Evolutionary conservation across 1,284 basidiomycete genomes (phyloP).

Genomic region (Ceratobasidium sp.): DNA sequence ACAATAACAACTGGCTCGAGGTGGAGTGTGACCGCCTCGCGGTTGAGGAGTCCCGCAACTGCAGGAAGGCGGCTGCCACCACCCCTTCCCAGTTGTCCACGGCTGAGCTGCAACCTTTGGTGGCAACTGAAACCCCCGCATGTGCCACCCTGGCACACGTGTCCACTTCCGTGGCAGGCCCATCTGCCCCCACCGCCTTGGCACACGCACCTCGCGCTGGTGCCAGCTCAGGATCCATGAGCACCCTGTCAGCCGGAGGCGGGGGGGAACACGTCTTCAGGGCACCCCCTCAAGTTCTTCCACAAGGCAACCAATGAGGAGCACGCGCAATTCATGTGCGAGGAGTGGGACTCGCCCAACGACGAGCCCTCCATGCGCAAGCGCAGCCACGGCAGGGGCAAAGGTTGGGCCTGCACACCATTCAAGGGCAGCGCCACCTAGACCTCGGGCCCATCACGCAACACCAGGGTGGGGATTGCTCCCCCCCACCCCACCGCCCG

Average conservation of each 20-base stretch:
- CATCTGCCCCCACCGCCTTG: neutral
- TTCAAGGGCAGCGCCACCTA: no score
- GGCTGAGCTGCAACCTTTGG: neutral
- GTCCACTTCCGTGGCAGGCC: neutral
- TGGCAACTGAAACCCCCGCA: neutral
- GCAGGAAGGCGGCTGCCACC: neutral
- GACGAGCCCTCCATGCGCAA: no score
- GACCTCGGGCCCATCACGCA: no score
- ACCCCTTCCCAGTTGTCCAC: neutral
- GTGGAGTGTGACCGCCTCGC: neutral
- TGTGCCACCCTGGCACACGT: no score
- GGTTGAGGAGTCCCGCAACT: neutral
- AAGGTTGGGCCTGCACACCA: no score
- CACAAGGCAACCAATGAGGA: neutral
- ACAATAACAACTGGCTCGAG: neutral
- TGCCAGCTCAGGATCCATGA: no score
- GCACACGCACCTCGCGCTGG: neutral
- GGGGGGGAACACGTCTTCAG: neutral
- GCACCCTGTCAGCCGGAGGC: neutral
- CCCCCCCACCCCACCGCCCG: neutral
- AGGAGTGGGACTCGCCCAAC: no score
- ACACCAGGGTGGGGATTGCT: no score
- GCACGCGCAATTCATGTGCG: neutral
- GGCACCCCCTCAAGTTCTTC: neutral
- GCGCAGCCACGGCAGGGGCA: no score